Conservation (phyloP, 2,329 filamentous ascomycete species). For the Nectriaceae sp. region DNA sequence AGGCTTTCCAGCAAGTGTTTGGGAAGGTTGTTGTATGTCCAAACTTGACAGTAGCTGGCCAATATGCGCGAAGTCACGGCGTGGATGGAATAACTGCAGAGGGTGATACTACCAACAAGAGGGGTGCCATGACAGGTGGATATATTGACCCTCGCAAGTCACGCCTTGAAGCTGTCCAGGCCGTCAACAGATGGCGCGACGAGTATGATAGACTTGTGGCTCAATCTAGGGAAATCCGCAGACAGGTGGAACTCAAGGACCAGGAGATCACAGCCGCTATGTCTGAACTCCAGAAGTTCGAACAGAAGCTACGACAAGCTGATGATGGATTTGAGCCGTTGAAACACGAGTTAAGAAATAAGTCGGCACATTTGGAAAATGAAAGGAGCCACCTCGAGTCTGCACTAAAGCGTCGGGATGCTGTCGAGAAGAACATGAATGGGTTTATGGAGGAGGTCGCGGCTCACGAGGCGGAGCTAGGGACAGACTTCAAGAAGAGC, state of each 20-base stretch:
- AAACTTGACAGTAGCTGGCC: slow-evolving; percentile 80
- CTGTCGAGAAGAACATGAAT: slow-evolving; percentile 74
- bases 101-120: slow-evolving; percentile 92
- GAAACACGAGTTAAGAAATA: slow-evolving; percentile 73
- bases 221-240: slow-evolving; percentile 66
- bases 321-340: slow-evolving; percentile 83
- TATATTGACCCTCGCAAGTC: slow-evolving; percentile 87
- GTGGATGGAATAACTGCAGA: slow-evolving; percentile 93
- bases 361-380: slow-evolving; percentile 73
- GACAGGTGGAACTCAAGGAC: slow-evolving; percentile 75
- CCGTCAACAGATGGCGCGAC: slow-evolving; percentile 72
- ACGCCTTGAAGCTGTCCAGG: slow-evolving; percentile 80
- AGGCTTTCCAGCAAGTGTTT: slow-evolving; percentile 92
- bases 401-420: slow-evolving; percentile 64
- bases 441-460: slow-evolving; percentile 73
- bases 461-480: slow-evolving; percentile 78
- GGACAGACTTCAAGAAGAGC: slow-evolving; percentile 89
- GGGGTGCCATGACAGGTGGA: slow-evolving; percentile 92
- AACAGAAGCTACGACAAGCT: slow-evolving; percentile 75
- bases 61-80: slow-evolving; percentile 89
- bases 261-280: slow-evolving; percentile 88
- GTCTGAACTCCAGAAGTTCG: slow-evolving; percentile 79
- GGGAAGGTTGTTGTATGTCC: slow-evolving; percentile 94
- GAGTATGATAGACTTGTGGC: slow-evolving; percentile 69
- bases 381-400: slow-evolving; percentile 73